These are phyloP conservation scores for Lunularia cruciata DNA, from an alignment of 225 moss, liverwort and hornwort species.

Conservation along the genomic window DNA sequence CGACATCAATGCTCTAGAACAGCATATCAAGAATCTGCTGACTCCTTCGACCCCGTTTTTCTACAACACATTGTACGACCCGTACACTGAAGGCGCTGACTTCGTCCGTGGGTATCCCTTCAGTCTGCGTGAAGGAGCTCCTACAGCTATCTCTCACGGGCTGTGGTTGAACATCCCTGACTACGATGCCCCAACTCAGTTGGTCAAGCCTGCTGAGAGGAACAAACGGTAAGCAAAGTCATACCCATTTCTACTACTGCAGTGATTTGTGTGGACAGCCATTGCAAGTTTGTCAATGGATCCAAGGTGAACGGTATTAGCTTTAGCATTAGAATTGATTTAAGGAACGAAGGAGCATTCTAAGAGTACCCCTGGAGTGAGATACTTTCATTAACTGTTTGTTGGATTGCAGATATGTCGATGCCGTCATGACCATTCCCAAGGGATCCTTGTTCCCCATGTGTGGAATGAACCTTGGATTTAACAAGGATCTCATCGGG, in stretches of 20 bases:
- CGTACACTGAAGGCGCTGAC: slow-evolving; percentile 76
- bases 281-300: background rate
- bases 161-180: slow-evolving; percentile 83
- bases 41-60: slow-evolving; percentile 80
- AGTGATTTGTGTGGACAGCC: background rate
- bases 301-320: background rate
- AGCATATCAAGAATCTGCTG: slow-evolving; percentile 74
- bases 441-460: slow-evolving; percentile 78
- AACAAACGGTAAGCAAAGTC: slow-evolving; percentile 47
- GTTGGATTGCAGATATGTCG: slow-evolving; percentile 59
- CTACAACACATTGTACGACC: slow-evolving; percentile 91
- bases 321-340: too few relatives aligned
- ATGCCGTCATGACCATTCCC: slow-evolving; percentile 86
- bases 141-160: slow-evolving; percentile 85
- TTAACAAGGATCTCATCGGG: slow-evolving; percentile 51
- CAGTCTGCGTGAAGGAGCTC: slow-evolving; percentile 84
- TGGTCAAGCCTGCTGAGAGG: slow-evolving; percentile 87
- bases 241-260: background rate
- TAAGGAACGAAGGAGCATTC: too few relatives aligned
- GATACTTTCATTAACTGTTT: background rate
- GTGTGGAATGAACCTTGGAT: slow-evolving; percentile 87
- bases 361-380: background rate
- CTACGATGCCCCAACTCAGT: slow-evolving; percentile 90
- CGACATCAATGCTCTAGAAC: slow-evolving; percentile 67
- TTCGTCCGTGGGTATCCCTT: slow-evolving; percentile 96